Base-by-base conservation (phyloP, 306 rosid genomes). In the Acacia crassicarpa region DNA sequence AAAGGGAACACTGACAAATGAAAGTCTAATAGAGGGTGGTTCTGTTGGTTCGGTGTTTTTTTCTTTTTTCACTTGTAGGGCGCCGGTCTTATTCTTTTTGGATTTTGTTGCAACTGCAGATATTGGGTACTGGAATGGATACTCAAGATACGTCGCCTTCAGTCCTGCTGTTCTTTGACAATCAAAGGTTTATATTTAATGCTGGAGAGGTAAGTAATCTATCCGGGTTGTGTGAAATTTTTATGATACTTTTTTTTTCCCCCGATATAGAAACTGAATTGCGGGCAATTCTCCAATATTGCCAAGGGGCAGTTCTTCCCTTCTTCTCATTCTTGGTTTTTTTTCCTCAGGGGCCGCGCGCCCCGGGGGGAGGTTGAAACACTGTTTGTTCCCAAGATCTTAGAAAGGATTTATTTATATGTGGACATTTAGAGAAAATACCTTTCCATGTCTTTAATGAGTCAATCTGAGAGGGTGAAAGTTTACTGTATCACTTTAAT, bases 81-180 rank as follows among this genome's bases (percentile, higher is more conserved):
- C 27, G 1, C 13, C 11, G 38, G 23, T 16, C 32, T 33, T 70
- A 17, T 22, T 70, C 30, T 45, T 4, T 43, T 71, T 12, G 32
- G 33, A n/a, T 45, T n/a, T 4, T 70, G 23, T 59, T 38, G 67
- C 75, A 12, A 65, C 30, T 67, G 62, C 79, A 92, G 95, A 84
- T 93, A 46, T 84, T 95, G 67, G 98, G 99, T 11, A 95, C 98
- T 68, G 94, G 98, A 80, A 87, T 95, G 95, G 98, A 93, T 79
- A 95, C 98, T 81, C 97, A 93, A 72, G 99, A 95, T 77, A 93
- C 98, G 0, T 91, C 95, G 45, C 93, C 99, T 71, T 87, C 98
- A 0, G 93, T 95, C 58, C 74, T 91, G 44, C 98, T 95, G 72
- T 95, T 95, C 89, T 95, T 95, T 67, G 99, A 95, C 86, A 93